Evolutionary conservation across 2,329 filamentous ascomycete genomes (phyloP).

Genomic region (Cladophialophora chaetospira): DNA sequence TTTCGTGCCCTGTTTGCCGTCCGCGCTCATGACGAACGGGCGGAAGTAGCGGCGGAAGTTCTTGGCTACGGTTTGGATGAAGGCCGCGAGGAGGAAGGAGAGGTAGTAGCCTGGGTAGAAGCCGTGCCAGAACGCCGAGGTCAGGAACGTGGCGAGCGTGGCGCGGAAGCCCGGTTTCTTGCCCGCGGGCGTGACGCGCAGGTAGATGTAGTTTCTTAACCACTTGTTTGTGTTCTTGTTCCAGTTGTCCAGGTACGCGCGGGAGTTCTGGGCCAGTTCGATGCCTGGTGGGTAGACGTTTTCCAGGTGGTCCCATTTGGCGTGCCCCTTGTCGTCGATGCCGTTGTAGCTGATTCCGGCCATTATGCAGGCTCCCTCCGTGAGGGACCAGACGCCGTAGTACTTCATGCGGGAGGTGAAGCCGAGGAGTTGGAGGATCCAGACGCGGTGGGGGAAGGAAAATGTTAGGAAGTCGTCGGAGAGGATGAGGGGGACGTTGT

Average conservation of each 20-base stretch:
- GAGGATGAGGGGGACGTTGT: constrained; percentile 65
- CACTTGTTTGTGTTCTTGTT: constrained; percentile 99
- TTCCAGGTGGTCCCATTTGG: constrained; percentile 85
- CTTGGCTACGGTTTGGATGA: constrained; percentile 92
- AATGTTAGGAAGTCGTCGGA: constrained; percentile 67
- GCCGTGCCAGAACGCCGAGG: constrained; percentile 95
- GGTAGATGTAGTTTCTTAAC: constrained; percentile 93
- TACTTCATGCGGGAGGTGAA: constrained; percentile 86
- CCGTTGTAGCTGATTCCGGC: constrained; percentile 94
- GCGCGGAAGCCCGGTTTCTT: constrained; percentile 96
- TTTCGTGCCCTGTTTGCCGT: constrained; percentile 67
- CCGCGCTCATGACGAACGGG: constrained; percentile 85
- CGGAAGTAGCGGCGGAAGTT: constrained; percentile 87
- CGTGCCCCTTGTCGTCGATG: constrained; percentile 78
- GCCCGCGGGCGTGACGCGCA: constrained; percentile 90
- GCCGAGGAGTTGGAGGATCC: constrained; percentile 79
- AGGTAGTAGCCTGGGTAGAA: constrained; percentile 98
- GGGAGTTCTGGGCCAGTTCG: constrained; percentile 89
- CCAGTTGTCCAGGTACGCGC: constrained; percentile 88
- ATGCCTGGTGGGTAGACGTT: constrained; percentile 87
- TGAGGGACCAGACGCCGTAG: constrained; percentile 92
- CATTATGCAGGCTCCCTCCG: constrained; percentile 92
- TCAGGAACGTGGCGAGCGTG: constrained; percentile 89
- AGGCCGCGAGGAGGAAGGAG: constrained; percentile 82
- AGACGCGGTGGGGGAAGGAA: constrained; percentile 71